These are phyloP conservation scores for Colletotrichum limetticola DNA, from an alignment of 2,329 filamentous ascomycete genomes.

Conservation along the genomic window DNA sequence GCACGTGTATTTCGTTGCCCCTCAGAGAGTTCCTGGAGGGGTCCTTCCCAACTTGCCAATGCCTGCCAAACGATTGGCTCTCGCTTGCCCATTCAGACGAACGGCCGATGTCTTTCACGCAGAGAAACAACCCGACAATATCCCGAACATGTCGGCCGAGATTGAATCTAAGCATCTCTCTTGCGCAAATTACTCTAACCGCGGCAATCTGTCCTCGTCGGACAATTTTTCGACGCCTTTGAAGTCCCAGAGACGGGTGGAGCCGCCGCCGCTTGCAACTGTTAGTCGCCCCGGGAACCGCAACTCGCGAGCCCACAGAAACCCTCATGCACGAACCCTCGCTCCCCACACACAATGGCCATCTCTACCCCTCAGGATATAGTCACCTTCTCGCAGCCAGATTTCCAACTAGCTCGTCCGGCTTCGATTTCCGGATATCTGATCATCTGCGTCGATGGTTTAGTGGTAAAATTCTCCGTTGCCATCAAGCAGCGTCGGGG, in stretches of 20 bases:
- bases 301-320: constrained; percentile 5
- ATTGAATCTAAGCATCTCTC: constrained; percentile 3
- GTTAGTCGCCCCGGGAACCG: constrained; percentile 12
- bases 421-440: background rate
- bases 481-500: constrained; percentile 33
- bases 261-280: constrained; percentile 10
- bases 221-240: background rate
- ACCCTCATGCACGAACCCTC: constrained; percentile 19
- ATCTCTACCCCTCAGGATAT: background rate
- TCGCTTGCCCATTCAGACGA: constrained; percentile 17
- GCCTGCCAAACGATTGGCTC: constrained; percentile 23
- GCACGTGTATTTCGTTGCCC: constrained; percentile 7
- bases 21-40: background rate
- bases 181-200: background rate
- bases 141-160: background rate
- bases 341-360: constrained; percentile 2
- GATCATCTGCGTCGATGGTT: constrained; percentile 27
- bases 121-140: background rate
- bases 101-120: constrained; percentile 1
- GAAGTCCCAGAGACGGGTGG: background rate
- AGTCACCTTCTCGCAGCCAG: accelerated
- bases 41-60: constrained; percentile 22
- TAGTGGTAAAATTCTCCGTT: constrained; percentile 36
- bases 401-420: accelerated
- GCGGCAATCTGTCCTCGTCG: constrained; percentile 16